Base-by-base conservation (phyloP, 129 eudicot genomes). In the Chrysanthemum makinoi region DNA sequence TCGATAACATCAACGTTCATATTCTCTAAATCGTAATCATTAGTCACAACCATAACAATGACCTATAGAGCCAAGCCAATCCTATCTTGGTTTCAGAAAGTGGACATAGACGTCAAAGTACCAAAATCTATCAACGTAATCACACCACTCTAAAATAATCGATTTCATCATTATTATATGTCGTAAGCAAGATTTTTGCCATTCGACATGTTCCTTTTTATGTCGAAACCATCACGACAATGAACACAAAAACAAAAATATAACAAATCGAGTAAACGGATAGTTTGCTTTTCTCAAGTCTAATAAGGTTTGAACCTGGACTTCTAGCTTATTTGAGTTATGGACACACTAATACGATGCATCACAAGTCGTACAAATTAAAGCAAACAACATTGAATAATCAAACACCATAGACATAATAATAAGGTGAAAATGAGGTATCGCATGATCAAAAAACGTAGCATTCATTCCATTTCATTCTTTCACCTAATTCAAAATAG, bases 381-480 rank as follows among this genome's bases (percentile, higher is more conserved):
- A 64, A 1, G 14, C 3, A 61, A 61, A 4, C 66, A 61, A 62
- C 20, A 71, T 24, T 57, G 70, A 63, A 35, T 63, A 16, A 71
- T 70, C 55, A 24, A 56, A 47, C 33, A 48, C 14, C 20, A 14
- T 0, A 52, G 18, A 52, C 57, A 52, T 5, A 61, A 26, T 33
- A 78, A 71, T 63, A 71, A 33, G 54, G 73, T 62, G 43, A 44
- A 80, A 75, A 75, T 80, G 66, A 69, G 80, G 74, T 72, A 66
- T 15, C 33, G 78, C 78, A 56, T 79, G 74, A 79, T 76, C 82
- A 72, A 65, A 79, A 56, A 64, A 79, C 65, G 77, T 54, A 80
- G 76, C 86, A 80, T 77, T 80, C 88, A 84, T 84, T 80, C 78
- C 77, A 78, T 68, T 72, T 78, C 83, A 64, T 74, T 69, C 77